Base-by-base conservation (phyloP, 2,329 filamentous ascomycete species). In the Apiospora kogelbergensis region DNA sequence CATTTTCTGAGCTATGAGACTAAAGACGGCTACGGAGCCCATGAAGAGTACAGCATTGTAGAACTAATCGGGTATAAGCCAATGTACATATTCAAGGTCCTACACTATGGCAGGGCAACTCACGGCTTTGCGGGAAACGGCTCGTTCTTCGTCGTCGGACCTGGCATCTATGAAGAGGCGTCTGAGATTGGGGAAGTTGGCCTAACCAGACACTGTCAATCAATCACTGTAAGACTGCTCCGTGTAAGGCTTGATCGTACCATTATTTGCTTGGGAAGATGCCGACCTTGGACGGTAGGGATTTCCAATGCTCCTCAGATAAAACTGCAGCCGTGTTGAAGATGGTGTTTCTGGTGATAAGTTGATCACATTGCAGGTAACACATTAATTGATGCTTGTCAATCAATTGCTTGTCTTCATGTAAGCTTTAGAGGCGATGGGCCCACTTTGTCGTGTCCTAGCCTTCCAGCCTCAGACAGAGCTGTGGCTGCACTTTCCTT, bases 21-120 rank as follows among this genome's bases (percentile, higher is more conserved):
- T 97, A 83, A 98, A 98, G 70, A 97, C 90, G 9, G 95, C 94
- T 30, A 99, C 93, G 0, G 96, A 98, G 30, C 95, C 96, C 86
- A 99, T 95, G 83, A 98, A 99, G 2, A 98, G 85, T 0, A 98
- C 94, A 0, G 97, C 89, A 77, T 99, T 98, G 82, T 99, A 99
- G 80, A 99, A 99, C 96, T 97, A 76, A 71, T 68, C 60, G 69
- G 67, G 5, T 3, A 26, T 57, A 68, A 33, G 65, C 66, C 48
- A 64, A 63, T 68, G 53, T 37, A 60, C 53, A 37, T 60, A n/a
- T n/a, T n/a, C 53, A n/a, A 22, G 13, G 26, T 22, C 17, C 30
- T 60, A 33, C 15, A 11, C 26, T 69, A 37, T 60, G 53, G 9
- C 53, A 37, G 7, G 10, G 17, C 10, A 22, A 81, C 92, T 77